phyloP scores from a whole-genome alignment of 2,329 filamentous ascomycete species.

The Fusarium buxicola region DNA sequence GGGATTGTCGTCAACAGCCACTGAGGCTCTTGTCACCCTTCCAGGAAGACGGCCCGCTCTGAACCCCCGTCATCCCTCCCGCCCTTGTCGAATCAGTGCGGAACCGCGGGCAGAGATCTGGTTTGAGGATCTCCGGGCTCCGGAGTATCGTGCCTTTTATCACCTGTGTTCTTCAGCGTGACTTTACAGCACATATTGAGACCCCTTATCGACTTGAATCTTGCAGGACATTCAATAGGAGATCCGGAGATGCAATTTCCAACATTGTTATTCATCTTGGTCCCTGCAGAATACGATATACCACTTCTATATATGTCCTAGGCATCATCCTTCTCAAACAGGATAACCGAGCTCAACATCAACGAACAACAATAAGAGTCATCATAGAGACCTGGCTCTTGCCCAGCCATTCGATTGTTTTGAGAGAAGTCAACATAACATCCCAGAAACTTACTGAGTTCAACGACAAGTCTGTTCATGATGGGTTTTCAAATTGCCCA shows the following conservation, averaged over 20 bases:
- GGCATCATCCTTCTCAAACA: conserved; percentile 15
- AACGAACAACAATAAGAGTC: conserved; percentile 24
- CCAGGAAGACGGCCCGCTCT: conserved; percentile 30
- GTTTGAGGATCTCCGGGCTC: conserved; percentile 43
- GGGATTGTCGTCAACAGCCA: conserved; percentile 17
- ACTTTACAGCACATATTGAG: conserved; percentile 28
- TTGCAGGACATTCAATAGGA: conserved; percentile 32
- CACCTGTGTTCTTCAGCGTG: conserved; percentile 22
- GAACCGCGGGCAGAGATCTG: conserved; percentile 15
- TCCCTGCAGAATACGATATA: conserved; percentile 13
- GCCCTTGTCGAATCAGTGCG: conserved; percentile 43
- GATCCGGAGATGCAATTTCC: conserved; percentile 44
- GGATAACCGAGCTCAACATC: conserved; percentile 26
- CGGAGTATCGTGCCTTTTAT: conserved; percentile 33
- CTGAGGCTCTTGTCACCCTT: conserved; percentile 25
- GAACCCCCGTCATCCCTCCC: conserved; percentile 27
- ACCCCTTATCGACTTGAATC: conserved; percentile 34
- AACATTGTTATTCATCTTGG: background rate
- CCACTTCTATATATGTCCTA: conserved; percentile 39
- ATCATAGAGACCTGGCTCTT: background rate
- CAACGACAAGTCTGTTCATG: conserved; percentile 12
- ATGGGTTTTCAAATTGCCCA: conserved; percentile 48
- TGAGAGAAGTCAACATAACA: background rate
- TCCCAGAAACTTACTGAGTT: background rate
- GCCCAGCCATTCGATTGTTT: background rate